Percentiles rank a stretch among this genome's conserved stretches.
Evolutionary conservation across 495 filamentous ascomycete genomes (phyloP).

Genomic region (Pyronema domesticum): DNA sequence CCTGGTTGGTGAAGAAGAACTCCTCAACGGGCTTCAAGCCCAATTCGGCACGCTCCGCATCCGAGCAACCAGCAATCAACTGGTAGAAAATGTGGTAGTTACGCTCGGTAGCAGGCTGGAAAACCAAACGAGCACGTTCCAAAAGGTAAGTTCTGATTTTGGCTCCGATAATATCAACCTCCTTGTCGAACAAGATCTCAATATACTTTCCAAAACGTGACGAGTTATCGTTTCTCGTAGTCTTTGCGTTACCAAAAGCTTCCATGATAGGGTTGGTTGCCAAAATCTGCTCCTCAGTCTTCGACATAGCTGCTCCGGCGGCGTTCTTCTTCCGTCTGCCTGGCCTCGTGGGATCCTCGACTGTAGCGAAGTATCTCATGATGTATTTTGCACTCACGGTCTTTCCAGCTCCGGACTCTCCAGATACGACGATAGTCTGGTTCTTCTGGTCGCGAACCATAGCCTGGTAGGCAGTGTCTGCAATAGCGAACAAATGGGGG

Average conservation of each 20-base stretch:
- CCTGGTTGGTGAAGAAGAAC: constrained; percentile 92
- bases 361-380: constrained; percentile 97
- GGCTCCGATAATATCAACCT: constrained; percentile 91
- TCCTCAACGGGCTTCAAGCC: constrained; percentile 66
- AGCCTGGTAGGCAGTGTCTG: constrained; percentile 97
- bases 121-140: constrained; percentile 92
- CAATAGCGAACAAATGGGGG: constrained; percentile 96
- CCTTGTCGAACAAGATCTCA: constrained; percentile 95
- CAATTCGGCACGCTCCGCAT: constrained; percentile 61
- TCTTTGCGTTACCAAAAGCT: constrained; percentile 98
- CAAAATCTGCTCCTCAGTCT: constrained; percentile 95
- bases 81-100: constrained; percentile 99
- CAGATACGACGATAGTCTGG: constrained; percentile 96
- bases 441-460: constrained; percentile 93
- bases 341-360: constrained; percentile 82
- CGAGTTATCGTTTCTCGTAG: constrained; percentile 96
- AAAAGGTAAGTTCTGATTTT: constrained; percentile 92
- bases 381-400: constrained; percentile 99
- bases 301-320: constrained; percentile 63
- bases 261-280: constrained; percentile 99
- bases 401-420: constrained; percentile 95
- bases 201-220: constrained; percentile 99
- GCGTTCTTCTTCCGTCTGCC: constrained; percentile 61
- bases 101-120: constrained; percentile 89
- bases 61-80: constrained; percentile 81